These are phyloP conservation scores for Berberis thunbergii DNA, from an alignment of 164 flowering plant genomes.

Conservation along the genomic window DNA sequence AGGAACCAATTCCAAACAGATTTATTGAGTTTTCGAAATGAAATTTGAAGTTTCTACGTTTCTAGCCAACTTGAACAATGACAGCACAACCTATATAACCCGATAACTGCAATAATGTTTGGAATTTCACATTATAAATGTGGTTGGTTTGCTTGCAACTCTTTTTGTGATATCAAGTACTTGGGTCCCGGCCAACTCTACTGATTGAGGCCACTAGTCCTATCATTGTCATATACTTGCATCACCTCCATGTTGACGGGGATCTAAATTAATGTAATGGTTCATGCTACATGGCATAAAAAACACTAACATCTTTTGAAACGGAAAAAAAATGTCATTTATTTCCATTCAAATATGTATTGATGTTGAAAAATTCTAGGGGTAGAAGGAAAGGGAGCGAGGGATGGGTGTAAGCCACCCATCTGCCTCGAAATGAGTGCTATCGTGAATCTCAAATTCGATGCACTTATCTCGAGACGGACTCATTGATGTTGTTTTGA, in stretches of 20 bases:
- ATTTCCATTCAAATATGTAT: too few relatives aligned
- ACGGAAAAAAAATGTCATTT: too few relatives aligned
- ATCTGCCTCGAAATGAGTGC: too few relatives aligned
- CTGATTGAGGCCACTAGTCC: not conserved
- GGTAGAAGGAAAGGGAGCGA: too few relatives aligned
- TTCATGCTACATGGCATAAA: not conserved
- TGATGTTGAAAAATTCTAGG: too few relatives aligned
- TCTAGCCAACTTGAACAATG: not conserved
- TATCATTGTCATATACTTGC: not conserved
- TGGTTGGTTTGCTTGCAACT: not conserved
- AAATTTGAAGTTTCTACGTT: not conserved
- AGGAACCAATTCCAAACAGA: not conserved
- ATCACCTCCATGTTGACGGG: not conserved
- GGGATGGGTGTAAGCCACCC: too few relatives aligned
- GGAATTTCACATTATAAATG: not conserved
- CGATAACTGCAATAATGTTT: not conserved
- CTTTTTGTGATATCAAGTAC: not conserved
- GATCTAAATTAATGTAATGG: not conserved
- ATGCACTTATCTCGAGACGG: too few relatives aligned
- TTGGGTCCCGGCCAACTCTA: not conserved
- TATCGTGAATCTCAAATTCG: too few relatives aligned
- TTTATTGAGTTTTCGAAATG: not conserved
- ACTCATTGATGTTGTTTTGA: too few relatives aligned
- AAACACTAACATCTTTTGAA: too few relatives aligned
- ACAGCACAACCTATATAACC: not conserved